Evolutionary conservation across 495 filamentous ascomycete species (phyloP).

Genomic region (Venustampulla echinocandica): DNA sequence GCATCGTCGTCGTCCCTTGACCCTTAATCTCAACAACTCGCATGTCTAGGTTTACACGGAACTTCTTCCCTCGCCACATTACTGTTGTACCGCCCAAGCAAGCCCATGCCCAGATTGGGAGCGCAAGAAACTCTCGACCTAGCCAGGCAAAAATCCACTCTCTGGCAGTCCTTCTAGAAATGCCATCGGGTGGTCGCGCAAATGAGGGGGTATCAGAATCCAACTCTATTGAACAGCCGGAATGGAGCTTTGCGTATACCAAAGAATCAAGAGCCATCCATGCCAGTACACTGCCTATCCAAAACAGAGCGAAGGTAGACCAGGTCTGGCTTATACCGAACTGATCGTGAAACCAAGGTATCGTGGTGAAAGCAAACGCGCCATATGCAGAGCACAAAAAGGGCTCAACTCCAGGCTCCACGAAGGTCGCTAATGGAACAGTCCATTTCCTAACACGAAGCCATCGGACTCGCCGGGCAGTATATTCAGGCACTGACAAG

Average conservation of each 20-base stretch:
- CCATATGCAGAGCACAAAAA: constrained; percentile 74
- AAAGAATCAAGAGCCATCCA: constrained; percentile 73
- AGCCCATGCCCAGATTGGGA: constrained; percentile 83
- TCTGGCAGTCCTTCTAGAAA: constrained; percentile 45
- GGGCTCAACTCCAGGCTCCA: constrained; percentile 94
- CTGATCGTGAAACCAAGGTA: constrained; percentile 49
- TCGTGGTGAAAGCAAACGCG: constrained; percentile 65
- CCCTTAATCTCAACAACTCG: constrained; percentile 47
- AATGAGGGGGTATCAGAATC: constrained; percentile 69
- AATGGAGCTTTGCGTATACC: constrained; percentile 66
- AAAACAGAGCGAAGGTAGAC: constrained; percentile 55
- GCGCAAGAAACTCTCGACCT: constrained; percentile 69
- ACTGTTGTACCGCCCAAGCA: constrained; percentile 77
- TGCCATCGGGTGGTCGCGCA: constrained; percentile 40
- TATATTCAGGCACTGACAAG: constrained; percentile 72
- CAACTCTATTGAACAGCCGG: constrained; percentile 55
- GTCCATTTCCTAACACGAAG: constrained; percentile 91
- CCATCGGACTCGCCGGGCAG: constrained; percentile 82
- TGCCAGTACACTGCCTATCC: constrained; percentile 50
- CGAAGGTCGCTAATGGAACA: constrained; percentile 75
- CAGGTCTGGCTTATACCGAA: constrained; percentile 58
- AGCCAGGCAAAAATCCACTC: constrained; percentile 81
- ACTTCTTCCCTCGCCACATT: constrained; percentile 74
- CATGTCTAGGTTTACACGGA: constrained; percentile 79
- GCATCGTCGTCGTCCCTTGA: not conserved